Evolutionary conservation across 106 monocot species (phyloP).

Genomic region (Dendrobium catenatum): DNA sequence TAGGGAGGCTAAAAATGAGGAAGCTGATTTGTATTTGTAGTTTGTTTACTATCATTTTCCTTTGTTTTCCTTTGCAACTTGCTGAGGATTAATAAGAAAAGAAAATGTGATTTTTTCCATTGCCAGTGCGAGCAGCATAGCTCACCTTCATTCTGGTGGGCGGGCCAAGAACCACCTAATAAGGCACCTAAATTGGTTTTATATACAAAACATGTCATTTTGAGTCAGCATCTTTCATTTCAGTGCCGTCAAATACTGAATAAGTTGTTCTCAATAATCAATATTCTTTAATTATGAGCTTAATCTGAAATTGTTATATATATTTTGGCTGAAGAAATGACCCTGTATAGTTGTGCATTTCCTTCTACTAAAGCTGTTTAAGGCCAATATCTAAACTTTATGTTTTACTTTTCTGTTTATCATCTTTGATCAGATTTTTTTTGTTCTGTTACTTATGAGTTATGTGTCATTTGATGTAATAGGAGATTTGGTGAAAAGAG

Average conservation of each 20-base stretch:
- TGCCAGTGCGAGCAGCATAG: neutral
- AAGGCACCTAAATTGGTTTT: neutral
- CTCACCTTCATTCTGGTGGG: neutral
- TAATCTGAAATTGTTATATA: neutral
- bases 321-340: neutral
- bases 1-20: neutral
- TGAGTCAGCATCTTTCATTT: neutral
- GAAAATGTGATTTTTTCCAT: neutral
- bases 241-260: neutral
- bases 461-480: neutral
- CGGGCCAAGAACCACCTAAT: neutral
- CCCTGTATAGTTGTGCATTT: neutral
- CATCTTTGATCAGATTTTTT: neutral
- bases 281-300: neutral
- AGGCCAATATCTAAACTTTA: neutral
- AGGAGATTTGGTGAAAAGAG: conserved; percentile 18
- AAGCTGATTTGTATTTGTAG: neutral
- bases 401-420: neutral
- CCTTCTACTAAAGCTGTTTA: neutral
- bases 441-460: neutral
- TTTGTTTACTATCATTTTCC: neutral
- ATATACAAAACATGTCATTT: neutral
- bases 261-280: neutral
- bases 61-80: neutral
- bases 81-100: neutral